These are phyloP conservation scores for Cladosporium cucumerinum DNA, from an alignment of 2,329 filamentous ascomycete genomes.

Conservation along the genomic window DNA sequence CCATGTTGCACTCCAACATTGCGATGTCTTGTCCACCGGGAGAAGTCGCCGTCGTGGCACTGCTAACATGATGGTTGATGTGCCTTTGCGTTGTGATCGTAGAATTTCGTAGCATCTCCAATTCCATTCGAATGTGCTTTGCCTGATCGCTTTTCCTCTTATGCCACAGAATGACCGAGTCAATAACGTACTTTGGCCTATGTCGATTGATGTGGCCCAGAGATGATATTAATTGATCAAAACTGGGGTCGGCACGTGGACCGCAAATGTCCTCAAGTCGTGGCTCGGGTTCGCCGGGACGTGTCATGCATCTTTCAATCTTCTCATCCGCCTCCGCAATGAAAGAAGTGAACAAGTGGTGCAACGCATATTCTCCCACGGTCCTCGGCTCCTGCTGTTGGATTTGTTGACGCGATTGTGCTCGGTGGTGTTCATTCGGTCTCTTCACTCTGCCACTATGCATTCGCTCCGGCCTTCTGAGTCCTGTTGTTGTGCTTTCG, in stretches of 20 bases:
- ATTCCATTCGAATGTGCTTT: slow-evolving; percentile 34
- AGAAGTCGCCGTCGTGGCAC: slow-evolving; percentile 21
- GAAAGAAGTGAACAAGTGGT: slow-evolving; percentile 95
- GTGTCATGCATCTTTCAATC: slow-evolving; percentile 80
- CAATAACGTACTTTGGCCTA: slow-evolving; percentile 91
- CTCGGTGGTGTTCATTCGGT: slow-evolving; percentile 71
- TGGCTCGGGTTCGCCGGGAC: slow-evolving; percentile 74
- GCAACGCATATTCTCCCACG: slow-evolving; percentile 95
- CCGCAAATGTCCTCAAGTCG: slow-evolving; percentile 88
- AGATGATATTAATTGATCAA: slow-evolving; percentile 91
- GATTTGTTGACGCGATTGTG: slow-evolving; percentile 59
- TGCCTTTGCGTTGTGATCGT: slow-evolving; percentile 20
- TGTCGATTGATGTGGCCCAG: slow-evolving; percentile 91
- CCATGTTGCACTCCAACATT: slow-evolving; percentile 31
- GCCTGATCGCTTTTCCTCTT: slow-evolving; percentile 93
- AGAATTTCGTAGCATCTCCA: slow-evolving; percentile 27
- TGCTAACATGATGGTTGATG: slow-evolving; percentile 18
- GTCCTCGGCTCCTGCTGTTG: slow-evolving; percentile 75
- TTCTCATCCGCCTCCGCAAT: slow-evolving; percentile 96
- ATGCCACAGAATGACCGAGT: slow-evolving; percentile 97
- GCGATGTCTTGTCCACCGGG: slow-evolving; percentile 27
- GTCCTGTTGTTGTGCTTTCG: slow-evolving; percentile 22
- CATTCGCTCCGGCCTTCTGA: slow-evolving; percentile 42
- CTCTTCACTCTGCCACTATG: slow-evolving; percentile 62
- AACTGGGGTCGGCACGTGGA: slow-evolving; percentile 78